A percentile compares a stretch with the other conserved stretches of the same genome.
These are phyloP conservation scores for Rutstroemia sp. DNA, from an alignment of 2,329 filamentous ascomycete species.

Conservation along the genomic window DNA sequence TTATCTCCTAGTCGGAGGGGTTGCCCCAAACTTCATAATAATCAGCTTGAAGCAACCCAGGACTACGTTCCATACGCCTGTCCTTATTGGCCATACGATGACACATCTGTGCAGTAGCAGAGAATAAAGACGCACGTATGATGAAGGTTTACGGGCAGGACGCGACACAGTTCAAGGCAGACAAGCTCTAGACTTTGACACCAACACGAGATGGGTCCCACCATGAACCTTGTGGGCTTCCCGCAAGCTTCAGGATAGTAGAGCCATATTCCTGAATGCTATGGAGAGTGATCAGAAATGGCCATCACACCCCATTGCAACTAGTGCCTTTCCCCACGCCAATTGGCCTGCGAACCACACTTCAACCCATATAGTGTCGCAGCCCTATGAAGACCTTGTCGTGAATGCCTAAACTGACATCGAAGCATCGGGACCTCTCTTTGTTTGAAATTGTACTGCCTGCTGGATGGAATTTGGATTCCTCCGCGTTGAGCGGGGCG, in stretches of 20 bases:
- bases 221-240: constrained; percentile 23
- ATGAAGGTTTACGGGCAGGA: constrained; percentile 13
- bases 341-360: not conserved
- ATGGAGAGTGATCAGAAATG: not conserved
- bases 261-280: not conserved
- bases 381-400: not conserved
- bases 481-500: constrained; percentile 65
- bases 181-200: constrained; percentile 93
- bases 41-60: constrained; percentile 25
- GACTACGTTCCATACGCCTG: constrained; percentile 28
- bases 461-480: constrained; percentile 91
- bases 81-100: constrained; percentile 11
- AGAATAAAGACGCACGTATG: constrained; percentile 8
- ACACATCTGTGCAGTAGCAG: constrained; percentile 11
- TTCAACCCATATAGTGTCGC: constrained; percentile 5
- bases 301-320: constrained; percentile 22
- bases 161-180: constrained; percentile 31
- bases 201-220: constrained; percentile 88
- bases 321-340: constrained; percentile 14
- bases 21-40: constrained; percentile 16
- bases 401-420: constrained; percentile 9
- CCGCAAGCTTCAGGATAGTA: constrained; percentile 3
- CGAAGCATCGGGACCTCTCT: constrained; percentile 45
- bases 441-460: constrained; percentile 74
- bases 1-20: constrained; percentile 30